Evolutionary conservation across 2,329 filamentous ascomycete species (phyloP).

Genomic region (Cordyceps cicadae): DNA sequence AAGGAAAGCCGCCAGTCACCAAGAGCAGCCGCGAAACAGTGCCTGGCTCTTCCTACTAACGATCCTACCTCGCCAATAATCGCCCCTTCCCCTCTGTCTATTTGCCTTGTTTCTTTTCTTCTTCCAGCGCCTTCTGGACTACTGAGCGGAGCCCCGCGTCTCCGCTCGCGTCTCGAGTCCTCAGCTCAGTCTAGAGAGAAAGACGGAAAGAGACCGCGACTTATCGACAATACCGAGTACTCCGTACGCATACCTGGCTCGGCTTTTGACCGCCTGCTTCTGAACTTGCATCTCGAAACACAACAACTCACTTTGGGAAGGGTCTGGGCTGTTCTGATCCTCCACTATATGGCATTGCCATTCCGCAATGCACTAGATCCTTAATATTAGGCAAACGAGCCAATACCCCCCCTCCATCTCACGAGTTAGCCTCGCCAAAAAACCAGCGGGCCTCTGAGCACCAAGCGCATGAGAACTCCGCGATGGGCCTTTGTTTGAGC

Average conservation of each 20-base stretch:
- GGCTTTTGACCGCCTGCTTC: background rate
- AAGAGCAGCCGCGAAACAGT: background rate
- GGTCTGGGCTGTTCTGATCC: background rate
- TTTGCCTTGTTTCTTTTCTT: background rate
- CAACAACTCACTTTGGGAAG: background rate
- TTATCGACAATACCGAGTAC: too few species aligned
- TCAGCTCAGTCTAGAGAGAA: too few species aligned
- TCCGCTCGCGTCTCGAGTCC: background rate
- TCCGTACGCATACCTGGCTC: too few species aligned
- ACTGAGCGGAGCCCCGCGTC: constrained; percentile 8
- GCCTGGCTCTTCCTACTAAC: too few species aligned
- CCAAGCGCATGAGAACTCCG: background rate
- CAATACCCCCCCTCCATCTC: background rate
- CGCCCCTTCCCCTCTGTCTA: background rate
- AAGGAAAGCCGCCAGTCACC: background rate
- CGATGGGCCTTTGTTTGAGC: background rate
- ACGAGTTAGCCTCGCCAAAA: background rate
- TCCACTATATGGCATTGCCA: background rate
- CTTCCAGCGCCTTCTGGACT: background rate
- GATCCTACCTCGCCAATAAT: too few species aligned
- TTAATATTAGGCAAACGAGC: too few species aligned
- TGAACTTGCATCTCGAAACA: background rate
- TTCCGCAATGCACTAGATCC: background rate
- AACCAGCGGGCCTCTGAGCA: background rate
- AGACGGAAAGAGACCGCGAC: too few species aligned